Conservation (phyloP, 2,329 filamentous ascomycete genomes). For the Neofusicoccum sp. region DNA sequence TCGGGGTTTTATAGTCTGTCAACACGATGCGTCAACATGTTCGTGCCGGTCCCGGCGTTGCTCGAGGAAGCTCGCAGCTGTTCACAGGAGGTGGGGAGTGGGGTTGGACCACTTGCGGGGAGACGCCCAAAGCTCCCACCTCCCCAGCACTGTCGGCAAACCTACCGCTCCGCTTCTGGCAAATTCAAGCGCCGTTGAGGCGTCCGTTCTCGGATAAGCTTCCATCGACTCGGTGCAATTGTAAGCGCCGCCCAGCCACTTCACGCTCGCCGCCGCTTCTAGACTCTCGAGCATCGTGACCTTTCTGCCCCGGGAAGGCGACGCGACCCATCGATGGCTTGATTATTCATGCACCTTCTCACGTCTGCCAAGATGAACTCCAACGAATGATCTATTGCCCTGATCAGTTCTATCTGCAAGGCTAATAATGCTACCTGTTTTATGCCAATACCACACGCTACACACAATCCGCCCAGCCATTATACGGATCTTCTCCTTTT, state of each 20-base stretch:
- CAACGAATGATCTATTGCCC: conserved; percentile 10
- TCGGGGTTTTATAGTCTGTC: not conserved
- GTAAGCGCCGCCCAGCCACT: not conserved
- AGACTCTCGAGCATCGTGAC: not conserved
- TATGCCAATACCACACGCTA: not conserved
- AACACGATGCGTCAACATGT: not conserved
- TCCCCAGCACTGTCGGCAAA: not conserved
- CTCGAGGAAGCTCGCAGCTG: not conserved
- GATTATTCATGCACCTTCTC: too few species aligned
- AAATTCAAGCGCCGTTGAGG: not conserved
- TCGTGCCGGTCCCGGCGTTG: not conserved
- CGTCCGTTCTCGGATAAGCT: not conserved
- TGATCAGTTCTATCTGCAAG: conserved; percentile 18
- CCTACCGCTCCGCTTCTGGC: not conserved
- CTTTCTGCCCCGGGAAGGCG: not conserved
- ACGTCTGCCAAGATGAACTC: not conserved
- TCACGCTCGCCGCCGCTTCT: not conserved
- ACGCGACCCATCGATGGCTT: not conserved
- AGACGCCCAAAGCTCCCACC: not conserved
- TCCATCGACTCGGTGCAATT: conserved; percentile 3
- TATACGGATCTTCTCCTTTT: conserved; percentile 9
- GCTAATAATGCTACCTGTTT: conserved; percentile 15
- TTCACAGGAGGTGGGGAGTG: conserved; percentile 6
- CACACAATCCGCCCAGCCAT: conserved; percentile 10
- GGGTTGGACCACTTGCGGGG: conserved; percentile 3